Percentiles rank a stretch among this genome's conserved stretches.
Evolutionary conservation across 2,329 filamentous ascomycete genomes (phyloP).

Genomic region (Akanthomyces uredinophilus): DNA sequence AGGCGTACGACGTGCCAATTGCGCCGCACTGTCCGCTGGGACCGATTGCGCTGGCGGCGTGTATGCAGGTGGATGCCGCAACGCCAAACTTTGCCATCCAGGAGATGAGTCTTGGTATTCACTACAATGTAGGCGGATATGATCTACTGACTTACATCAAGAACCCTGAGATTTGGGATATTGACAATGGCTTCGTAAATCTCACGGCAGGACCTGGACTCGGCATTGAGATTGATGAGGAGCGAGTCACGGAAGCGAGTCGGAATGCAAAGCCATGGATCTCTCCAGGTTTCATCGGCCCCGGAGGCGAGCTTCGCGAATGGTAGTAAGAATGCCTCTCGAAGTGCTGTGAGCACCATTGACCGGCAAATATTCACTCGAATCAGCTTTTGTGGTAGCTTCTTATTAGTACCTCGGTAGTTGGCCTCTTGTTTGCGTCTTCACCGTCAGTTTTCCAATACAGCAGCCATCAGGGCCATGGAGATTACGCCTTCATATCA

Average conservation of each 20-base stretch:
- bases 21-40: constrained; percentile 71
- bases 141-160: constrained; percentile 63
- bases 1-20: constrained; percentile 67
- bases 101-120: constrained; percentile 75
- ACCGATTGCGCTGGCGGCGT: constrained; percentile 67
- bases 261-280: constrained; percentile 59
- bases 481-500: too few species aligned
- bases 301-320: constrained; percentile 61
- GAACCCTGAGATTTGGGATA: constrained; percentile 59
- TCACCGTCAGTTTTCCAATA: too few species aligned
- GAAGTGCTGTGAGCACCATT: too few species aligned
- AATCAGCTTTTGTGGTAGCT: too few species aligned
- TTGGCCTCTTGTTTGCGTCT: too few species aligned
- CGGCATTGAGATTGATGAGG: constrained; percentile 69
- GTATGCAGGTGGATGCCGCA: constrained; percentile 58
- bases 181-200: constrained; percentile 61
- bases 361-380: too few species aligned
- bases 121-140: constrained; percentile 65
- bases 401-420: too few species aligned
- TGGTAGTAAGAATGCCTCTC: constrained; percentile 44
- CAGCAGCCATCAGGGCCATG: too few species aligned
- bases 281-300: constrained; percentile 61
- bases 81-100: constrained; percentile 66
- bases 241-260: constrained; percentile 55
- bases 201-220: constrained; percentile 56